Evolutionary conservation across 495 filamentous ascomycete species (phyloP).

Genomic region (Pyrenula massariospora): DNA sequence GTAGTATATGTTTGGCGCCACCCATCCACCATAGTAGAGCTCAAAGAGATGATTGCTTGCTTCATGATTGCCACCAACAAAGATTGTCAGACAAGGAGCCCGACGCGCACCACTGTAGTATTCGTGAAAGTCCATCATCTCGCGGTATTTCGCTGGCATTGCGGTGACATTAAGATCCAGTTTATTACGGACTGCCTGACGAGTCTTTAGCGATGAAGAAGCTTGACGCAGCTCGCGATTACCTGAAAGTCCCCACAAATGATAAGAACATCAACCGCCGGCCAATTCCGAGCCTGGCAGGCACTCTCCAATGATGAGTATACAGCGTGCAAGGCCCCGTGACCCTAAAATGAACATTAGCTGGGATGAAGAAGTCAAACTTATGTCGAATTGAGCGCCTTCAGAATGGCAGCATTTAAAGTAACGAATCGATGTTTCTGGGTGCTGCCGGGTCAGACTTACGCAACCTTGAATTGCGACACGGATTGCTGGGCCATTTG

Average conservation of each 20-base stretch:
- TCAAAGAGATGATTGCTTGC: conserved; percentile 78
- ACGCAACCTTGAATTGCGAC: conserved; percentile 75
- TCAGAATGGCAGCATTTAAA: not conserved
- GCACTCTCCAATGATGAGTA: conserved; percentile 61
- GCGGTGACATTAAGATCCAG: conserved; percentile 79
- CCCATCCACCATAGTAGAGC: conserved; percentile 94
- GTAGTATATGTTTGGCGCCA: conserved; percentile 93
- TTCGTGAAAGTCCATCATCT: conserved; percentile 79
- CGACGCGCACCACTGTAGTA: conserved; percentile 72
- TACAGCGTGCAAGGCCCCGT: conserved; percentile 82
- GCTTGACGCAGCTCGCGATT: not conserved
- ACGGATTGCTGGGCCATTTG: conserved; percentile 21
- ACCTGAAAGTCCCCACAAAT: conserved; percentile 90
- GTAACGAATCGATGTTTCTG: too few species aligned
- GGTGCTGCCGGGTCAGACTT: conserved; percentile 20
- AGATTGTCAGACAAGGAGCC: conserved; percentile 83
- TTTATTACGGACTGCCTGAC: conserved; percentile 71
- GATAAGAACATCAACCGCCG: conserved; percentile 68
- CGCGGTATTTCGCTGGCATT: conserved; percentile 70
- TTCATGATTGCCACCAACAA: conserved; percentile 92
- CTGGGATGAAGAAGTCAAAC: conserved; percentile 9
- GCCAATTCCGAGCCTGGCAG: conserved; percentile 56
- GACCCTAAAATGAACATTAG: conserved; percentile 44
- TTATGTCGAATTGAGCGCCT: conserved; percentile 1
- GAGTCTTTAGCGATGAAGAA: conserved; percentile 4